A percentile compares a stretch with the other conserved stretches of the same genome.
Evolutionary conservation across 805 yeast species (phyloP).

Genomic region (Saccharomycopsis schoenii): DNA sequence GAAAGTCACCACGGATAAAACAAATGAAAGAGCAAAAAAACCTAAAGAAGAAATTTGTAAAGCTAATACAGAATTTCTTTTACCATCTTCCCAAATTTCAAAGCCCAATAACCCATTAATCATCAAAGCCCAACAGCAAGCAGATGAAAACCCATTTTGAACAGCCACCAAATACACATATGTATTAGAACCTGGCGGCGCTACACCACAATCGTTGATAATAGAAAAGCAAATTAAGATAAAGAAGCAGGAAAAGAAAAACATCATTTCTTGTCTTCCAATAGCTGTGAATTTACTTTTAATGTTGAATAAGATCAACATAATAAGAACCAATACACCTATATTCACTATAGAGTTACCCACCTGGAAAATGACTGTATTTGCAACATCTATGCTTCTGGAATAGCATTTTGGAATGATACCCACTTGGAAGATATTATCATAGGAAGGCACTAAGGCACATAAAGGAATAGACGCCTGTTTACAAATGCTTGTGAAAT

Average conservation of each 20-base stretch:
- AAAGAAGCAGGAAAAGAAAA: slow-evolving; percentile 53
- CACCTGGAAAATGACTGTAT: slow-evolving; percentile 80
- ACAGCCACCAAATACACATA: slow-evolving; percentile 78
- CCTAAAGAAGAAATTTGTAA: slow-evolving; percentile 41
- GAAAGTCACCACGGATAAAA: slow-evolving; percentile 65
- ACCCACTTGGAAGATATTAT: slow-evolving; percentile 39
- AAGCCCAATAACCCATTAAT: slow-evolving; percentile 74
- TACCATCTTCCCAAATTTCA: slow-evolving; percentile 94
- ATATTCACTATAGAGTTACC: slow-evolving; percentile 84
- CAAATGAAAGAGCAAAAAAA: slow-evolving; percentile 57
- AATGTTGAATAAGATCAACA: slow-evolving; percentile 67
- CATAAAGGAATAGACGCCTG: slow-evolving; percentile 17
- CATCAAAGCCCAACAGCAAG: slow-evolving; percentile 59
- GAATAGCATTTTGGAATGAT: slow-evolving; percentile 75
- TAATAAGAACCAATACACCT: slow-evolving; percentile 53
- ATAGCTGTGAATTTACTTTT: slow-evolving; percentile 88
- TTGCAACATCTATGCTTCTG: slow-evolving; percentile 76
- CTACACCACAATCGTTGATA: slow-evolving; percentile 85
- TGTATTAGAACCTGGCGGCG: slow-evolving; percentile 70
- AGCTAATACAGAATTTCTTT: slow-evolving; percentile 48
- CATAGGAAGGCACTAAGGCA: slow-evolving; percentile 4
- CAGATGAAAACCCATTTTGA: slow-evolving; percentile 67
- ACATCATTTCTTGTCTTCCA: slow-evolving; percentile 79
- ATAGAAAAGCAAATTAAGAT: slow-evolving; percentile 54
- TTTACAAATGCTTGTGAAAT: slow-evolving; percentile 9